Conservation (phyloP, 768 basidiomycete species). For the Suillus sp. region DNA sequence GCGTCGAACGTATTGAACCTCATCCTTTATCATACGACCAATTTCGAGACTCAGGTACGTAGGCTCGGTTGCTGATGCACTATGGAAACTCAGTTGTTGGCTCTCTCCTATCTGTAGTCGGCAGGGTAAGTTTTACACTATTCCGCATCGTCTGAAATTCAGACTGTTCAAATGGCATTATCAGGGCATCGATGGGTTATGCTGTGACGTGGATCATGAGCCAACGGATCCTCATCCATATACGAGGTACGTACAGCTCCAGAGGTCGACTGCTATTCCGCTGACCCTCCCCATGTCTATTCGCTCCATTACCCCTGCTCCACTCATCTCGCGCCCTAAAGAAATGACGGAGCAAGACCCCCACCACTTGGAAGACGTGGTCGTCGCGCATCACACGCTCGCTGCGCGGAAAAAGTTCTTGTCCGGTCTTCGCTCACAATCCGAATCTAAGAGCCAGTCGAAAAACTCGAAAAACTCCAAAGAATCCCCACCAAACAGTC, state of each 20-base stretch:
- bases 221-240: constrained; percentile 57
- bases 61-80: not conserved
- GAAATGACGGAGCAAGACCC: no score
- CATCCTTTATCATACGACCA: not conserved
- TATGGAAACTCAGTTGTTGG: not conserved
- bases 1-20: not conserved
- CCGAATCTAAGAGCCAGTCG: no score
- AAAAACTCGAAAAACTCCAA: no score
- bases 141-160: not conserved
- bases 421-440: no score
- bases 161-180: not conserved
- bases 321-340: no score
- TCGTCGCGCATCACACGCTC: no score
- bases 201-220: no score
- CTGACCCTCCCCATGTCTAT: not conserved
- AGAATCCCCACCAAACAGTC: no score
- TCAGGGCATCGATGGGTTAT: constrained; percentile 59
- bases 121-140: constrained; percentile 44
- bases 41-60: not conserved
- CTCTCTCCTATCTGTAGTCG: constrained; percentile 35
- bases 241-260: constrained; percentile 42
- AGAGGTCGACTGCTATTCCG: not conserved
- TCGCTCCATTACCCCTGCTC: not conserved
- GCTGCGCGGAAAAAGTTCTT: no score
- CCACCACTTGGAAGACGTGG: no score